Evolutionary conservation across 306 rosid genomes (phyloP), one percentile per base, ranked within the genome.

Genomic region (Pyrus pyrifolia): DNA sequence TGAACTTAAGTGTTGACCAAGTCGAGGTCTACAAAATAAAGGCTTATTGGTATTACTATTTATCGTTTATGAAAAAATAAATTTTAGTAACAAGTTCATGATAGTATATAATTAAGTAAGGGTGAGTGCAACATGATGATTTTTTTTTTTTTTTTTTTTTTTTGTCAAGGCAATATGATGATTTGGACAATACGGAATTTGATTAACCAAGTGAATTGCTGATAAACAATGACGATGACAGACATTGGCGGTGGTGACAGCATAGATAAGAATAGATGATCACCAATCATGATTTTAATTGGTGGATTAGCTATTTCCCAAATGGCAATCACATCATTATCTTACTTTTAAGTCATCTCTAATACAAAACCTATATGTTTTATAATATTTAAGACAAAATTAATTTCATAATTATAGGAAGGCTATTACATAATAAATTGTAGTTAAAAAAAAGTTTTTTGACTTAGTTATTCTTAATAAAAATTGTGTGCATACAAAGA

Each of bases 311-410:
- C 62, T 22, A 25, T 51, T 52, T 18, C 22, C 33, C 14, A 45
- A 63, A 49, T 74, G 66, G 52, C 27, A 63, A 70, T 70, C 80
- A 63, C 51, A 64, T 81, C 77, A 6, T 60, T 17, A 59, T 19
- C 15, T 13, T 18, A 4, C 19, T 4, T 49, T 49, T 49, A 15
- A 49, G 55, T 49, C 55, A 49, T 49, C 18, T 49, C 55, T 49
- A 49, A 5, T 15, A 15, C 55, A 15, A 49, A 49, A 49, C 21
- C 18, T 49, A 42, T 49, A 42, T 9, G 45, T 42, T 42, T 35
- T 21, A 33, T 55, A 10, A 30, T 30, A 31, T 18, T 18, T 27
- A 8, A 18, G 35, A 31, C 6, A 6, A 49, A 49, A 49, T 49
- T 17, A 49, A 17, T 49, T 49, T 15, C 17, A 15, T 49, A 15